Percentiles rank a stretch among this genome's conserved stretches.
These are phyloP conservation scores for Wickerhamomyces tratensis DNA, from an alignment of 805 yeast species.

Conservation along the genomic window DNA sequence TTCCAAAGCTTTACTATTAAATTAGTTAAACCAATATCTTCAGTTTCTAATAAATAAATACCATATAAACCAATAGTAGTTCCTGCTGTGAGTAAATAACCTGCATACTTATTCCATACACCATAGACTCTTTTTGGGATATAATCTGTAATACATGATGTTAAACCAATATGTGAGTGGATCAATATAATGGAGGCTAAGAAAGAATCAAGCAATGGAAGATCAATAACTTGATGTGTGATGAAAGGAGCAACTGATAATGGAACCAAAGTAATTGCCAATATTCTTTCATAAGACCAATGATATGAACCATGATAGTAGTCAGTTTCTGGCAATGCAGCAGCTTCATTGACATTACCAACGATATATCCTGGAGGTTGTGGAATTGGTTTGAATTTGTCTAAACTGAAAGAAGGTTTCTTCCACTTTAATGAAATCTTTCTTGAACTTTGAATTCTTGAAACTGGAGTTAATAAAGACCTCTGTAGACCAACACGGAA, in stretches of 20 bases:
- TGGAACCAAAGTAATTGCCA: slow-evolving; percentile 55
- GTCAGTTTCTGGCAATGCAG: slow-evolving; percentile 47
- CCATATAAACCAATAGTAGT: slow-evolving; percentile 63
- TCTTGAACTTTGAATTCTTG: not conserved
- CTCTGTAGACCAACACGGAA: not conserved
- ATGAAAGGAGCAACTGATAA: slow-evolving; percentile 51
- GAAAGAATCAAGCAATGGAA: slow-evolving; percentile 46
- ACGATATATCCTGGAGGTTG: slow-evolving; percentile 70
- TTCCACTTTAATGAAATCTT: slow-evolving; percentile 1
- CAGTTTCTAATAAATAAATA: slow-evolving; percentile 55
- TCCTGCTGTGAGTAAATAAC: slow-evolving; percentile 52
- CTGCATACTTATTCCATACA: slow-evolving; percentile 47
- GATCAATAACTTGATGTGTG: slow-evolving; percentile 27
- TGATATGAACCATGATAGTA: slow-evolving; percentile 60
- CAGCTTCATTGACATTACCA: slow-evolving; percentile 68
- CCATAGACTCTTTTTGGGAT: slow-evolving; percentile 72
- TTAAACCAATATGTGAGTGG: slow-evolving; percentile 66
- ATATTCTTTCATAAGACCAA: slow-evolving; percentile 62
- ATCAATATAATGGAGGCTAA: slow-evolving; percentile 45
- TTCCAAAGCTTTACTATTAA: slow-evolving; percentile 30
- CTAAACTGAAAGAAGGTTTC: slow-evolving; percentile 14
- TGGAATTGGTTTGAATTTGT: slow-evolving; percentile 35
- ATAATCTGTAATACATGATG: slow-evolving; percentile 70
- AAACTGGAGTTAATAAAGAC: not conserved
- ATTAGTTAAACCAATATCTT: slow-evolving; percentile 53